Percentiles rank a stretch among this genome's conserved stretches.
phyloP scores from a whole-genome alignment of 1,284 basidiomycete species.

The Tylopilus orsonianus region DNA sequence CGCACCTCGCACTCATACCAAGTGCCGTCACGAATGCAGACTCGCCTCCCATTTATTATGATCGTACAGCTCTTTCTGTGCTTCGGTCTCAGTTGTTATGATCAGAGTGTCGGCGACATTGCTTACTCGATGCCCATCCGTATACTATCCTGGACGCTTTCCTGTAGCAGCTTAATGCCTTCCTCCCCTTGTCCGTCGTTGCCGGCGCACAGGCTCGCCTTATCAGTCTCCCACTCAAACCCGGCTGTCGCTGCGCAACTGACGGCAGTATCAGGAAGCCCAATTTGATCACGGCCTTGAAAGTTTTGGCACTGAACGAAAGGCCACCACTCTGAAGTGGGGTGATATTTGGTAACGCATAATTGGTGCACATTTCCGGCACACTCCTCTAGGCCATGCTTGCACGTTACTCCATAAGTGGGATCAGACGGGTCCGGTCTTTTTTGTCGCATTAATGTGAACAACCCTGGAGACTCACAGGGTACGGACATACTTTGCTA shows the following conservation, averaged over 20 bases:
- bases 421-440: conserved; percentile 67
- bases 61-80: conserved; percentile 82
- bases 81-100: conserved; percentile 8
- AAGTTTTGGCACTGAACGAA: conserved; percentile 78
- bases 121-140: conserved; percentile 57
- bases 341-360: conserved; percentile 65
- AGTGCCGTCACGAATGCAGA: conserved; percentile 75
- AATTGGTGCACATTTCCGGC: conserved; percentile 87
- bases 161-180: conserved; percentile 58
- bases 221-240: conserved; percentile 68
- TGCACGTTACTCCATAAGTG: conserved; percentile 72
- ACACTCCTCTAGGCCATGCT: conserved; percentile 79
- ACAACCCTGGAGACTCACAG: conserved; percentile 3
- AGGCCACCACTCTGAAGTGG: conserved; percentile 63
- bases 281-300: conserved; percentile 63
- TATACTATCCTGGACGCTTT: conserved; percentile 54
- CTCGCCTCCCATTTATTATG: conserved; percentile 63
- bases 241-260: conserved; percentile 63
- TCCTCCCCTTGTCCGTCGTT: conserved; percentile 58
- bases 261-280: conserved; percentile 61
- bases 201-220: conserved; percentile 58
- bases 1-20: conserved; percentile 87
- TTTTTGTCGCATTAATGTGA: conserved; percentile 17
- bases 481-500: conserved; percentile 56
- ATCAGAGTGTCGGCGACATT: conserved; percentile 11